Percentiles rank a stretch among this genome's conserved stretches.
Conservation (phyloP, 805 yeast species). For the Wickerhamomyces ciferrii region DNA sequence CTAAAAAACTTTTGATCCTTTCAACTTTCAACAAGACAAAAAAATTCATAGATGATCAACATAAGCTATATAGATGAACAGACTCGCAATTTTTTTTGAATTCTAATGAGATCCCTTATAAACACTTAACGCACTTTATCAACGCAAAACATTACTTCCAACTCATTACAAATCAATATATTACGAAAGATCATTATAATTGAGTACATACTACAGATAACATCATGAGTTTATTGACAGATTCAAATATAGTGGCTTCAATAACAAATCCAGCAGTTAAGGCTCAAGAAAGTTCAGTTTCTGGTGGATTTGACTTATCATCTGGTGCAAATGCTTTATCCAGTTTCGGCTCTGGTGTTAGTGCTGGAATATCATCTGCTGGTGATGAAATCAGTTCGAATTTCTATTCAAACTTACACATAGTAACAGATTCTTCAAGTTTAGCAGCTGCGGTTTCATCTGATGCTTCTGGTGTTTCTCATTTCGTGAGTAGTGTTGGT, state of each 20-base stretch:
- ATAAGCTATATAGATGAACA: neutral
- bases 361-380: neutral
- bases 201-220: too few relatives aligned
- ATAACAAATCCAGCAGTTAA: neutral
- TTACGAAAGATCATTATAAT: too few relatives aligned
- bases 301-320: neutral
- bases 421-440: conserved; percentile 15
- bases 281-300: neutral
- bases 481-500: neutral
- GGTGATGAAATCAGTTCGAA: conserved; percentile 1
- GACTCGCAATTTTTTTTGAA: neutral
- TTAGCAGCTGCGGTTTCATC: conserved; percentile 6
- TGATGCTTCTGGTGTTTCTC: neutral
- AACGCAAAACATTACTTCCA: too few relatives aligned
- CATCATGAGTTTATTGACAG: conserved; percentile 1
- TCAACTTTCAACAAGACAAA: neutral
- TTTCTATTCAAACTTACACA: conserved; percentile 16
- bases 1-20: too few relatives aligned
- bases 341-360: neutral
- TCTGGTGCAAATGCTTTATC: neutral
- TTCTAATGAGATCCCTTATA: too few relatives aligned
- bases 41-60: neutral
- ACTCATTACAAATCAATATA: too few relatives aligned
- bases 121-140: too few relatives aligned
- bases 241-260: neutral